Base-by-base conservation (phyloP, 495 filamentous ascomycete genomes). In the Aspergillus baeticus region DNA sequence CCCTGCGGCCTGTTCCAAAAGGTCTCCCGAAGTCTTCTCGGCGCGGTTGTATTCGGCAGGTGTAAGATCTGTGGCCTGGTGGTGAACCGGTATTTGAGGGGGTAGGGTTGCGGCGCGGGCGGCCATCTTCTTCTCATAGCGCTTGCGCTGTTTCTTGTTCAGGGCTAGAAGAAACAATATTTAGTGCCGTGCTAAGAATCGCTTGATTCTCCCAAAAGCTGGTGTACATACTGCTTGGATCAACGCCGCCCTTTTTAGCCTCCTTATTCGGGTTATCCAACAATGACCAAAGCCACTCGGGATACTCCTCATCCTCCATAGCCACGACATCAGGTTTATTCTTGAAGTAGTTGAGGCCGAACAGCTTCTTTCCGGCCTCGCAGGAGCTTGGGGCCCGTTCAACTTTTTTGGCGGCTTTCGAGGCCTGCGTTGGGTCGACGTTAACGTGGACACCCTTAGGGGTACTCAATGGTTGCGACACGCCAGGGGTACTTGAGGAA, bases 301-400 rank as follows among this genome's bases (percentile, higher is more conserved):
- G 94, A 75, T 98, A 98, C 51, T 91, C 92, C 31, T 81, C 73
- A 68, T 98, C 94, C 50, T 87, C 81, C 63, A 84, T 75, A 26
- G 94, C 94, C 10, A 96, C 61, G 5, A 84, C 70, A 54, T 84
- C 81, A 0, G 85, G 84, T 65, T 91, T 85, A 36, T 80, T 80
- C 77, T 96, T 97, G 64, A 95, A 76, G 75, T 94, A 96, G 69
- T 91, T 95, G 57, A 98, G 78, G 6, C 92, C 91, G 29, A 77
- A 84, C 51, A 98, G 66, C 33, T 80, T 73, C 2, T 89, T 91
- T 17, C 94, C 94, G 3, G 85, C 84, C 0, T 79, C 70, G 45
- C 86, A 86, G 39, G 71, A 83, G 48, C 81, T 84, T 4, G 63
- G 61, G 36, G 66, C 57, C 15, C 69, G 72, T 48, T 65, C 55